These are phyloP conservation scores for Sporobolus alterniflorus DNA, from an alignment of 202 grass and related monocot genomes.

Conservation along the genomic window DNA sequence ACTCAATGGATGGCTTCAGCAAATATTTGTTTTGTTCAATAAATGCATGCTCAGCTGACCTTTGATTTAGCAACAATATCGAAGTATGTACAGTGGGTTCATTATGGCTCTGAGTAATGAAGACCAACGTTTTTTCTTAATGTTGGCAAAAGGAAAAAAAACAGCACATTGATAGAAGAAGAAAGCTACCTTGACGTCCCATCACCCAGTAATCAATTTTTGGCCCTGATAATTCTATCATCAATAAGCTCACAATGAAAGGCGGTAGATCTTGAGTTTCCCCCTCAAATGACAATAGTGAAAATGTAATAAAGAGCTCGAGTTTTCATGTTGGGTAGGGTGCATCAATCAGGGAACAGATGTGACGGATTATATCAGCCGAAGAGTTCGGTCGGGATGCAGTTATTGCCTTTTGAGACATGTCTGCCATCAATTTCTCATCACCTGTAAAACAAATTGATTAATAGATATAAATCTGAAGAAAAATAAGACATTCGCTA, in stretches of 20 bases:
- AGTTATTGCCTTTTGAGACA: slow-evolving; percentile 80
- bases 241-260: slow-evolving; percentile 11
- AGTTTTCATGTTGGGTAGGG: slow-evolving; percentile 47
- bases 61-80: background rate
- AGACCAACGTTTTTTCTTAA: background rate
- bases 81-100: background rate
- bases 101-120: background rate
- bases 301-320: background rate
- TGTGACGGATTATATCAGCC: slow-evolving; percentile 68
- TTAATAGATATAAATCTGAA: slow-evolving; percentile 10
- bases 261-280: slow-evolving; percentile 16
- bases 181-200: slow-evolving; percentile 12
- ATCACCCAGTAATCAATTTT: background rate
- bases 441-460: slow-evolving; percentile 63
- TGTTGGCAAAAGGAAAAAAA: background rate
- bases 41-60: background rate
- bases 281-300: slow-evolving; percentile 11
- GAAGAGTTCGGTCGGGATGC: slow-evolving; percentile 70
- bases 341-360: slow-evolving; percentile 61
- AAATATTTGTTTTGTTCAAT: background rate
- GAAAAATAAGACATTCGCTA: background rate
- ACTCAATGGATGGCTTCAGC: background rate
- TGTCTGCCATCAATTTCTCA: slow-evolving; percentile 80
- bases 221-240: background rate
- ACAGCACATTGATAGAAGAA: background rate